Evolutionary conservation across 108 stramenopile genomes (phyloP), one percentile per base, ranked within the genome.

Genomic region (Nitzschia inconspicua): DNA sequence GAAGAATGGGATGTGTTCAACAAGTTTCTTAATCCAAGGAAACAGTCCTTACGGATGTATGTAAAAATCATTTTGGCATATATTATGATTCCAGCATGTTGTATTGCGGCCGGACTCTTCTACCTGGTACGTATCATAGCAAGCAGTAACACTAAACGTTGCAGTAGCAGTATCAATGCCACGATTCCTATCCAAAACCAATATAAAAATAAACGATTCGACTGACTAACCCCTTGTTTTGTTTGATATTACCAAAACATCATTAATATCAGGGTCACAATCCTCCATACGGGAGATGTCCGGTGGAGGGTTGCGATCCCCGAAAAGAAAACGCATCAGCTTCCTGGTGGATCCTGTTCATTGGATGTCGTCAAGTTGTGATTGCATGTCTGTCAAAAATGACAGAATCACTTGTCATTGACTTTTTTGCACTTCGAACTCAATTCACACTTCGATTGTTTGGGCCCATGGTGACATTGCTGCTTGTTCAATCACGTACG

Each of bases 401-500:
- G 2, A 35, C 47, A 3, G 49, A 73, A 30, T 26, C 65, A 23
- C 19, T 73, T 14, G 24, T 73, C 1, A 73, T 73, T 46, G 72
- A 73, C 40, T 73, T 59, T 25, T 26, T 73, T 11, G 36, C 59
- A 26, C 30, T 73, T 9, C 24, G 54, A 37, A 65, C 58, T 3
- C 53, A 35, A 40, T 1, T 32, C 2, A 32, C 52, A 9, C 41
- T 64, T 3, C 27, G 37, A 22, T 26, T 59, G 24, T 4, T 60
- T 19, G 64, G 64, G 18, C 64, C 67, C 14, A 37, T 30, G 2
- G 4, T 67, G 7, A 60, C 73, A 1, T 48, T 79, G 0, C 22
- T 74, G 11, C 23, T 73, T 36, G 63, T 74, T 6, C 71, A 68
- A 53, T 36, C 68, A 20, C 65, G 66, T 27, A n/a, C n/a, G n/a